phyloP scores from a whole-genome alignment of 768 basidiomycete species.

The Mrakia gelida region DNA sequence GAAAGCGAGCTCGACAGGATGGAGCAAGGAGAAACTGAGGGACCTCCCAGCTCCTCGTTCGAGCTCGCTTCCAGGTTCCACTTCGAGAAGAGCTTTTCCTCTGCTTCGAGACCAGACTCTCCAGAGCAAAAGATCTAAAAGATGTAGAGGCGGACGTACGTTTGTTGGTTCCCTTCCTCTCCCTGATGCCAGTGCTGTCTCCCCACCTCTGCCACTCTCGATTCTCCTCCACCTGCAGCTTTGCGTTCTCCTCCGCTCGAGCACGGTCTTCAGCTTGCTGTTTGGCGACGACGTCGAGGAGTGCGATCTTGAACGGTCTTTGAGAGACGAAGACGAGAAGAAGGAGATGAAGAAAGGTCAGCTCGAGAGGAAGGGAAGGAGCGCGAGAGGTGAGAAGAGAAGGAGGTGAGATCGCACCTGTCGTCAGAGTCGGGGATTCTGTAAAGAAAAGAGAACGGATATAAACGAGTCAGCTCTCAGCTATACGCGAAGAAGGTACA shows the following conservation, averaged over 20 bases:
- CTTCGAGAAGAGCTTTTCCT: not conserved
- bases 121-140: not conserved
- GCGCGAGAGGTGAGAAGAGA: not conserved
- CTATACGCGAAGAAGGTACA: not conserved
- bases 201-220: constrained; percentile 11
- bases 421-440: constrained; percentile 20
- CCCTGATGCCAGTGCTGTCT: not conserved
- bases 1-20: not conserved
- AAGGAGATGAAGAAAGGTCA: not conserved
- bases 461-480: not conserved
- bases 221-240: constrained; percentile 7
- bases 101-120: not conserved
- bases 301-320: constrained; percentile 21
- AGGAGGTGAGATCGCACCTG: not conserved
- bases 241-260: not conserved
- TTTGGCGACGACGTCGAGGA: constrained; percentile 8
- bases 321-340: no score
- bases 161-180: not conserved
- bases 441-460: not conserved
- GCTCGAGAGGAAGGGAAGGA: not conserved
- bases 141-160: not conserved
- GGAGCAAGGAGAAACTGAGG: no score
- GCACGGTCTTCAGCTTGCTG: constrained; percentile 6
- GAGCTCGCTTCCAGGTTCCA: not conserved
- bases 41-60: not conserved